Evolutionary conservation across 1,284 basidiomycete species (phyloP), one percentile per base, ranked within the genome.

Genomic region (Blastosporella zonata): DNA sequence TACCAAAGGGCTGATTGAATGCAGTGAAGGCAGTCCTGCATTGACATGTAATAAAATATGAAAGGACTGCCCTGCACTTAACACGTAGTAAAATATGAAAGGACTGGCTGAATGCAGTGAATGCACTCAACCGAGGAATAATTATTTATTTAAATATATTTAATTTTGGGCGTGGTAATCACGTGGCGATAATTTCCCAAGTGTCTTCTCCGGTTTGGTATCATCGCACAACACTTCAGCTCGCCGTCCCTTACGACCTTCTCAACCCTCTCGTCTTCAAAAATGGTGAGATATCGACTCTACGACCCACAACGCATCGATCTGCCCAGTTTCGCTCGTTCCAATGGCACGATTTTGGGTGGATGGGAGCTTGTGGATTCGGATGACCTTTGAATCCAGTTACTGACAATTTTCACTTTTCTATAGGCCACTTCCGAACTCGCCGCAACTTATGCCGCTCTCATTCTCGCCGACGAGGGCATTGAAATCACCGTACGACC

Each of bases 401-500:
- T 47, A 50, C 56, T 59, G 38, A 56, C 7, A 31, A 15, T 39
- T 42, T 35, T 47, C 37, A 34, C 35, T 36, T 48, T 50, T 55
- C 31, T 36, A 35, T 45, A 57, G 85, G 80, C 83, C 66, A 68
- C 73, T 61, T 46, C 67, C 50, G 92, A 95, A 69, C 85, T 93
- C 66, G 90, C 91, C 61, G 77, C 90, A 53, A 91, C 93, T 60
- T 92, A 92, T 64, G 84, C 88, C 29, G 87, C 87, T 12, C 74
- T 81, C 54, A 90, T 86, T 28, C 66, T 90, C 37, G 90, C 90
- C 40, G 90, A 93, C 66, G 90, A 97, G 61, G 89, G 87, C 62
- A 75, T 95, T 67, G 96, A 98, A 80, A 97, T 99, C 69, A 95
- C 95, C 60, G 95, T 97, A 65, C 67, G 92, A 43, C 29, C 20